Conservation (phyloP, 106 monocot species). For the Platanthera zijinensis region DNA sequence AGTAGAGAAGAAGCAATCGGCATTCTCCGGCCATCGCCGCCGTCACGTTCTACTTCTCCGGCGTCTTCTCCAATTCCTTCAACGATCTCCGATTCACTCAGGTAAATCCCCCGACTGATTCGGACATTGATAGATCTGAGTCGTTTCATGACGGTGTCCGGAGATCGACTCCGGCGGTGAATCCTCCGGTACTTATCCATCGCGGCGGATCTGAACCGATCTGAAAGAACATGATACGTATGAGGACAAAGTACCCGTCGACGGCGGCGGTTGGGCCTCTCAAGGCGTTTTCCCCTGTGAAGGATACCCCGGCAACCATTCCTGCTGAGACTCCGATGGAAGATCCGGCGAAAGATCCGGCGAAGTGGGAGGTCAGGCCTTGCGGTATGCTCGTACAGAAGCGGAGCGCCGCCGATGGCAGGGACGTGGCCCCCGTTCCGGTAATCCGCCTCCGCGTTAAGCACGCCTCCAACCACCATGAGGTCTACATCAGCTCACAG, state of each 20-base stretch:
- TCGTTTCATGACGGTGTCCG: too few relatives aligned
- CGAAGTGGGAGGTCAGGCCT: conserved; percentile 80
- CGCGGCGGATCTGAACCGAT: neutral
- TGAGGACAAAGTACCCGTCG: neutral
- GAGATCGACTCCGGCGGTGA: too few relatives aligned
- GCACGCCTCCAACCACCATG: conserved; percentile 57
- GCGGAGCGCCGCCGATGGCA: conserved; percentile 27
- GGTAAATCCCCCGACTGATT: too few relatives aligned
- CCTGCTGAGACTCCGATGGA: conserved; percentile 10
- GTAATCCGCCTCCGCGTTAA: conserved; percentile 79
- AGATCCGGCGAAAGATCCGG: conserved; percentile 9
- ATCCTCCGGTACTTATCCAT: too few relatives aligned
- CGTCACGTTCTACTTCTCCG: too few relatives aligned
- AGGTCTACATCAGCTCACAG: conserved; percentile 66
- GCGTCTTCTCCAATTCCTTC: too few relatives aligned
- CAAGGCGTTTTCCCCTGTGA: conserved; percentile 1
- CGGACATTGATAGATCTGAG: too few relatives aligned
- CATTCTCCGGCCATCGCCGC: too few relatives aligned
- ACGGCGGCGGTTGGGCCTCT: conserved; percentile 2
- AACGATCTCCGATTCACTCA: too few relatives aligned
- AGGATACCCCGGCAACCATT: conserved; percentile 7
- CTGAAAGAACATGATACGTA: conserved; percentile 8
- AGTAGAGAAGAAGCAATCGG: too few relatives aligned
- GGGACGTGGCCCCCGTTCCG: conserved; percentile 28
- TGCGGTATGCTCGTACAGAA: conserved; percentile 98